phyloP scores from a whole-genome alignment of 305 asterid species.

The Fraxinus nigra region DNA sequence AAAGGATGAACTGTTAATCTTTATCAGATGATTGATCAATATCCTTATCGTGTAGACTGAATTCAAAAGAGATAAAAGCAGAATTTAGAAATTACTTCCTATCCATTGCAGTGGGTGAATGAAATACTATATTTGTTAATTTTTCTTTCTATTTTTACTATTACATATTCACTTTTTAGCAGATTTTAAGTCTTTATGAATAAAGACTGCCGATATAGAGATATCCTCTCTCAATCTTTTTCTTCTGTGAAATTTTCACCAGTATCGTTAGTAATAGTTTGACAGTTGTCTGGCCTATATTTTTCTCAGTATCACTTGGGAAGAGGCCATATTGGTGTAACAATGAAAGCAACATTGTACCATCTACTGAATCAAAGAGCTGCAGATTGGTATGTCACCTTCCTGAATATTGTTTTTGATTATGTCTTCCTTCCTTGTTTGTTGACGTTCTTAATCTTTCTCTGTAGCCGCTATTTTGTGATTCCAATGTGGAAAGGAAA shows the following conservation, averaged over 20 bases:
- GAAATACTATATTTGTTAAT: neutral
- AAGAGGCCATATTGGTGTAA: slow-evolving; percentile 86
- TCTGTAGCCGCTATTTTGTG: slow-evolving; percentile 80
- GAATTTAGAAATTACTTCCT: neutral
- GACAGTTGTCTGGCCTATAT: slow-evolving; percentile 19
- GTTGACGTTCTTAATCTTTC: slow-evolving; percentile 18
- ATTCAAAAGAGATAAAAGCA: neutral
- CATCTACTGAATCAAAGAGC: slow-evolving; percentile 73
- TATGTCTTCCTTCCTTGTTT: slow-evolving; percentile 14
- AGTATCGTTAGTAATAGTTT: slow-evolving; percentile 4
- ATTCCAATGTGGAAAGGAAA: slow-evolving; percentile 89
- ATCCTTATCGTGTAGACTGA: neutral
- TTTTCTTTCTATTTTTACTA: neutral
- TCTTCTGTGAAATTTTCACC: neutral
- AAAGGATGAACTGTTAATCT: slow-evolving; percentile 2
- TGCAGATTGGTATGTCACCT: slow-evolving; percentile 49
- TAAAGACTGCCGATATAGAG: neutral
- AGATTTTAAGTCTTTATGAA: slow-evolving; percentile 9
- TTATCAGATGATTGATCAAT: neutral
- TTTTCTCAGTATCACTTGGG: slow-evolving; percentile 79
- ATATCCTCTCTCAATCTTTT: slow-evolving; percentile 2
- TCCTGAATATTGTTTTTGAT: slow-evolving; percentile 6
- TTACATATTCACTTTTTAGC: neutral
- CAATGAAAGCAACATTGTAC: slow-evolving; percentile 68
- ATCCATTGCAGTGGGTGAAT: neutral